Evolutionary conservation across 1,284 basidiomycete species (phyloP).

Genomic region (Earliella scabrosa): DNA sequence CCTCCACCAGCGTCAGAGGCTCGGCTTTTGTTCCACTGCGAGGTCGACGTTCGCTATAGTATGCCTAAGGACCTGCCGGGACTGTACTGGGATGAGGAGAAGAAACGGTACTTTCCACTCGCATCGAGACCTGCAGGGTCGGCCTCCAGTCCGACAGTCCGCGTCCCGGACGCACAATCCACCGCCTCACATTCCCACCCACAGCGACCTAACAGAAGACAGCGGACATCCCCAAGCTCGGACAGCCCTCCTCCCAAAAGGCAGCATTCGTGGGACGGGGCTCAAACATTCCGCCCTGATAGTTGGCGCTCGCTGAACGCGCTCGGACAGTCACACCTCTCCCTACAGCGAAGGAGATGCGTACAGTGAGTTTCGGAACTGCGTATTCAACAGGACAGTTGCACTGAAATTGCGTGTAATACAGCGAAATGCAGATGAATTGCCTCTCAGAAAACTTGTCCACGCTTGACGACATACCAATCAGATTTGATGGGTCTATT

Average conservation of each 20-base stretch:
- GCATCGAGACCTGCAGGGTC: slow-evolving; percentile 26
- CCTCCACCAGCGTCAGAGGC: neutral
- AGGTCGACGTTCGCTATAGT: neutral
- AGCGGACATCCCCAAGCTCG: neutral
- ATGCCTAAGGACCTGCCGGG: slow-evolving; percentile 36
- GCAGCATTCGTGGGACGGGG: neutral
- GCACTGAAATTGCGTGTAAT: neutral
- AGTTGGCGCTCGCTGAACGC: slow-evolving; percentile 10
- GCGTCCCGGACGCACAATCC: neutral
- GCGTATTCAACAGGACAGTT: neutral
- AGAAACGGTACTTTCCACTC: slow-evolving; percentile 35
- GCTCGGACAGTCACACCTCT: neutral
- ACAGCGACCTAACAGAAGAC: neutral
- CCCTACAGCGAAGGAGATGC: slow-evolving; percentile 2
- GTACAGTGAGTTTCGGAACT: slow-evolving; percentile 16
- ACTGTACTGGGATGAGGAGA: slow-evolving; percentile 37
- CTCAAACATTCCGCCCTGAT: neutral
- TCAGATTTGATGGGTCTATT: slow-evolving; percentile 12
- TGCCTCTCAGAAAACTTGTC: neutral
- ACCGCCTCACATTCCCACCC: neutral
- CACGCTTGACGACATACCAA: slow-evolving; percentile 5
- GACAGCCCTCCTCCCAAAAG: slow-evolving; percentile 10
- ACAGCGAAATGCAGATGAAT: slow-evolving; percentile 10
- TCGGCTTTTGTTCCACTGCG: neutral
- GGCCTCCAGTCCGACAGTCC: neutral